Conservation (phyloP, 2,329 filamentous ascomycete genomes). For the Fusarium vanettenii region DNA sequence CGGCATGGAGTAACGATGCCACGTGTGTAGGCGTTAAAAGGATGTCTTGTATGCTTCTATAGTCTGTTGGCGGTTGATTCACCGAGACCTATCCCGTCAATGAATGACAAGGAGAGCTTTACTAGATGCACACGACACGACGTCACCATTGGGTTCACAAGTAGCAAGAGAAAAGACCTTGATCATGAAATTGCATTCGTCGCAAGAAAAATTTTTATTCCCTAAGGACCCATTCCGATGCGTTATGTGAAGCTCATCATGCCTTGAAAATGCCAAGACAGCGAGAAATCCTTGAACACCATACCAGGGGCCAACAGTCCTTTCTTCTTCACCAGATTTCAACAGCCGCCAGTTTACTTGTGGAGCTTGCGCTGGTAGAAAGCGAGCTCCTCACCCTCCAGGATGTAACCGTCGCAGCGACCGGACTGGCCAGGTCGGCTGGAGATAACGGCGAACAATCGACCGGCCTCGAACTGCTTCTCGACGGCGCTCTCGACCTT, state of each 20-base stretch:
- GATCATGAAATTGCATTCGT: constrained; percentile 47
- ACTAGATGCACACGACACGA: neutral
- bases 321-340: constrained; percentile 33
- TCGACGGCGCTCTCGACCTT: constrained; percentile 95
- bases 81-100: neutral
- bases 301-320: constrained; percentile 46
- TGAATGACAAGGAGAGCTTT: constrained; percentile 2
- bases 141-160: constrained; percentile 21
- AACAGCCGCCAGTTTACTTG: constrained; percentile 76
- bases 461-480: constrained; percentile 99
- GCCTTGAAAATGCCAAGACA: constrained; percentile 50
- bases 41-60: constrained; percentile 5
- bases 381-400: constrained; percentile 99
- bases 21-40: constrained; percentile 17
- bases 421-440: constrained; percentile 97
- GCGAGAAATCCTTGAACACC: constrained; percentile 54
- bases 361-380: constrained; percentile 99
- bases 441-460: constrained; percentile 92
- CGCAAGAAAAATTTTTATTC: constrained; percentile 52
- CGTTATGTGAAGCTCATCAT: constrained; percentile 52
- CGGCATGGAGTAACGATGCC: constrained; percentile 8
- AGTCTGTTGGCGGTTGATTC: neutral
- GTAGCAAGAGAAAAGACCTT: constrained; percentile 37
- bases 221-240: constrained; percentile 54
- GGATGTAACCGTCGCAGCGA: constrained; percentile 95